Conservation (phyloP, 2,329 filamentous ascomycete species). For the Xylariaceae sp. region DNA sequence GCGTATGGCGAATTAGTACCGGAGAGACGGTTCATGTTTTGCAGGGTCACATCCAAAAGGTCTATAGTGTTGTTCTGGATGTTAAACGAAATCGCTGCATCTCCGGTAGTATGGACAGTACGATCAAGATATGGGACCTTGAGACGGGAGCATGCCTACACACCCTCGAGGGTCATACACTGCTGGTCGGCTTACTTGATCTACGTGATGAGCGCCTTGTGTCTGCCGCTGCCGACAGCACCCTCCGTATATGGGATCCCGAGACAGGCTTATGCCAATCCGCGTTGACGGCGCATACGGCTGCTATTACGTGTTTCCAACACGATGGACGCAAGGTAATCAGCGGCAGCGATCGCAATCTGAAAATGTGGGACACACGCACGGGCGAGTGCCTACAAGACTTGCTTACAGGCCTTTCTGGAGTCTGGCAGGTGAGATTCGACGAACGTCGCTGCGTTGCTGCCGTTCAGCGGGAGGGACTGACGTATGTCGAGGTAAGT, state of each 20-base stretch:
- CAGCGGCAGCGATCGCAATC: slow-evolving; percentile 85
- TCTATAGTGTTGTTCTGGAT: slow-evolving; percentile 95
- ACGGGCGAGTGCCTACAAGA: slow-evolving; percentile 91
- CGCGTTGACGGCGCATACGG: slow-evolving; percentile 87
- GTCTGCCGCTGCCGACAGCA: slow-evolving; percentile 91
- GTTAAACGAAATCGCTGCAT: slow-evolving; percentile 91
- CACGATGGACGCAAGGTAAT: slow-evolving; percentile 97
- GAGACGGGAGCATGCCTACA: slow-evolving; percentile 78
- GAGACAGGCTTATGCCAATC: slow-evolving; percentile 87
- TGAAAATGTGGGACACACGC: slow-evolving; percentile 98
- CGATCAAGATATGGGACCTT: slow-evolving; percentile 96
- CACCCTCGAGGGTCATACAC: slow-evolving; percentile 86
- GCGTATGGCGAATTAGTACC: slow-evolving; percentile 96
- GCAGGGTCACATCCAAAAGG: slow-evolving; percentile 83
- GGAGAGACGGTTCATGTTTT: slow-evolving; percentile 81
- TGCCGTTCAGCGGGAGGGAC: slow-evolving; percentile 83
- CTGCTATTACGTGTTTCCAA: slow-evolving; percentile 97
- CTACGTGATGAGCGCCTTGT: slow-evolving; percentile 85
- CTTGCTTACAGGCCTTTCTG: slow-evolving; percentile 83
- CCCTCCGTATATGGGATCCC: slow-evolving; percentile 93
- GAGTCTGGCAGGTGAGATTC: slow-evolving; percentile 99
- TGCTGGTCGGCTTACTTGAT: slow-evolving; percentile 87
- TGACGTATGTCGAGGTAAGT: slow-evolving; percentile 93
- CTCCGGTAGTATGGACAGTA: slow-evolving; percentile 95
- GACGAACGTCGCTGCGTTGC: slow-evolving; percentile 93